Evolutionary conservation across 169 alveolate genomes (phyloP), one percentile per base, ranked within the genome.

Genomic region (Prorocentrum cordatum): DNA sequence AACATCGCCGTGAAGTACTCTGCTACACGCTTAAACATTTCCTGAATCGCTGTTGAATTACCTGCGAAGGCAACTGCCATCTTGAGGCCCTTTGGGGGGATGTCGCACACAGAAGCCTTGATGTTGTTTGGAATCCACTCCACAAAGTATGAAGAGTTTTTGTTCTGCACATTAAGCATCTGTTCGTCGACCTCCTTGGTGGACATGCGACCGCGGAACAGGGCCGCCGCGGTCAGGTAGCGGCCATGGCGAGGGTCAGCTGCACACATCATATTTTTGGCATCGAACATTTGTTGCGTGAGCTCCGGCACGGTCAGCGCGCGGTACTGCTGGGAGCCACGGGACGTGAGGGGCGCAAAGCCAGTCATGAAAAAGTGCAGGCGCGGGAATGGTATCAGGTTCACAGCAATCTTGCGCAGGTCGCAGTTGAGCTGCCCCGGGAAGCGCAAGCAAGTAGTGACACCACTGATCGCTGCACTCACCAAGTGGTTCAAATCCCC

Each of bases 261-360:
- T 0, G 75, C 75, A 29, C 75, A 66, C 75, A 66, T 66, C 75
- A 66, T 66, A 32, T 66, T 66, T 12, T 66, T 66, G 26, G 75
- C 75, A 32, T 66, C 75, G 24, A 66, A 66, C 75, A 66, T 66
- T 47, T 66, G 99, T 95, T 97, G 98, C 58, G 99, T 97, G 71
- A 98, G 96, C 93, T 98, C 99, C 29, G 99, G 98, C 36, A 97
- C 99, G 50, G 99, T 97, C 62, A 97, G 95, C 33, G 99, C 99
- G 89, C 99, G 95, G 97, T 97, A 98, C 94, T 97, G 99, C 94
- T 97, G 99, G 79, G 99, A 96, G 73, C 99, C 99, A 90, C 99
- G 95, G 90, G 98, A 95, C 39, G 99, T 97, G 85, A 97, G 95
- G 26, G 99, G 99, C 32, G 99, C 99, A 94, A 98, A 98, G 38